Percentiles rank a stretch among this genome's conserved stretches.
Conservation (phyloP, 306 rosid species). For the Gynostemma pentaphyllum region DNA sequence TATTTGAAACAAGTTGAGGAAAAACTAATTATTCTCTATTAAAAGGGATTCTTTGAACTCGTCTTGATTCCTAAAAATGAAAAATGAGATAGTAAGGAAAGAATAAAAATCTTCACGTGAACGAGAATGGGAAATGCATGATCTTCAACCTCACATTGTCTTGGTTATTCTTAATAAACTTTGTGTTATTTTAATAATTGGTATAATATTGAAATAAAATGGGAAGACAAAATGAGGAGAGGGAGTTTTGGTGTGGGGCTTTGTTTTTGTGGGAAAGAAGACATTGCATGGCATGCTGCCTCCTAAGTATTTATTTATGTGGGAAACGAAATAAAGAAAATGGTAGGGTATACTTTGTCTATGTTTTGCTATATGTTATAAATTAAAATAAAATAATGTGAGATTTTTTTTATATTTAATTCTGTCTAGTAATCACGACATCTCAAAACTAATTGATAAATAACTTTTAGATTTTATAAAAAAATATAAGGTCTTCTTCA, state of each 20-base stretch:
- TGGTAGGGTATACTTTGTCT: conserved; percentile 11
- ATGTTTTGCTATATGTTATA: neutral
- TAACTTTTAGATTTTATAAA: too few species aligned
- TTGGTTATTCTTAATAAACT: neutral
- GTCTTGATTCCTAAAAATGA: too few species aligned
- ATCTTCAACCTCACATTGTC: neutral
- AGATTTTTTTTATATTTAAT: too few species aligned
- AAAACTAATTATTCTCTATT: too few species aligned
- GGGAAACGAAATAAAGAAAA: neutral
- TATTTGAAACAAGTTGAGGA: too few species aligned
- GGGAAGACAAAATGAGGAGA: conserved; percentile 6
- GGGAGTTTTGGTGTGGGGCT: neutral
- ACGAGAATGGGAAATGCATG: neutral
- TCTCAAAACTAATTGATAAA: too few species aligned
- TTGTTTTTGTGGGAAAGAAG: neutral
- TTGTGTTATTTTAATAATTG: neutral
- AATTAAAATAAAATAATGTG: too few species aligned
- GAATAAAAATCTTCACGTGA: neutral
- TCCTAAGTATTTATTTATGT: neutral
- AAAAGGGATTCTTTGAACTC: too few species aligned
- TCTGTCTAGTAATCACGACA: too few species aligned
- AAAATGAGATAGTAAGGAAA: neutral
- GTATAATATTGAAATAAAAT: neutral
- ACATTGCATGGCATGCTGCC: neutral
- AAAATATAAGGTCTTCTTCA: too few species aligned